Conservation (phyloP, 306 rosid species). For the Fagus sylvatica region DNA sequence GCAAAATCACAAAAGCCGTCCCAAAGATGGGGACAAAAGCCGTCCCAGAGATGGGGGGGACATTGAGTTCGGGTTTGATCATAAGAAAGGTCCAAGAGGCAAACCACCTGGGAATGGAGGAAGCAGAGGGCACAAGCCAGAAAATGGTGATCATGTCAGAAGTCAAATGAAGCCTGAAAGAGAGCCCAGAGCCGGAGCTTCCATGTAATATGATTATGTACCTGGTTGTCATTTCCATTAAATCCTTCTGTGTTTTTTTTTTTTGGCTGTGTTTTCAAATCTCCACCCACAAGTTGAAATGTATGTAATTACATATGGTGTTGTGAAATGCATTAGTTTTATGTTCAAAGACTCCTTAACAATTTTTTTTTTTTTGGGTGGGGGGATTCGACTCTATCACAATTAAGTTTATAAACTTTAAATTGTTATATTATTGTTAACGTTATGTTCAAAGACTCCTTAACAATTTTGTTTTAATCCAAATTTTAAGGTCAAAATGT, state of each 20-base stretch:
- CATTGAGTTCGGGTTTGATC: constrained; percentile 62
- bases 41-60: constrained; percentile 47
- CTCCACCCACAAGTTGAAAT: constrained; percentile 1
- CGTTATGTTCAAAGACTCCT: too few species aligned
- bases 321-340: background rate
- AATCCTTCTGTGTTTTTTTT: background rate
- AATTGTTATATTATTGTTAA: too few species aligned
- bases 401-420: too few species aligned
- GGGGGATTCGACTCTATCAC: too few species aligned
- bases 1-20: constrained; percentile 35
- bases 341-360: background rate
- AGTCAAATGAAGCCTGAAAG: constrained; percentile 42
- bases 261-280: background rate
- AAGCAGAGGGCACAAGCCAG: constrained; percentile 29
- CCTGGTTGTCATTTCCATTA: background rate
- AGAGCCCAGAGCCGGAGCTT: constrained; percentile 33
- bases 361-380: background rate
- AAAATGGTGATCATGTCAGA: constrained; percentile 33
- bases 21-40: constrained; percentile 33
- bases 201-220: background rate
- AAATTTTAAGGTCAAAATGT: too few species aligned
- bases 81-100: constrained; percentile 38
- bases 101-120: constrained; percentile 34
- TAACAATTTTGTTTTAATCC: too few species aligned
- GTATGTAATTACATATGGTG: background rate